phyloP scores from a whole-genome alignment of 2,329 filamentous ascomycete genomes.

The Conoideocrella luteorostrata region DNA sequence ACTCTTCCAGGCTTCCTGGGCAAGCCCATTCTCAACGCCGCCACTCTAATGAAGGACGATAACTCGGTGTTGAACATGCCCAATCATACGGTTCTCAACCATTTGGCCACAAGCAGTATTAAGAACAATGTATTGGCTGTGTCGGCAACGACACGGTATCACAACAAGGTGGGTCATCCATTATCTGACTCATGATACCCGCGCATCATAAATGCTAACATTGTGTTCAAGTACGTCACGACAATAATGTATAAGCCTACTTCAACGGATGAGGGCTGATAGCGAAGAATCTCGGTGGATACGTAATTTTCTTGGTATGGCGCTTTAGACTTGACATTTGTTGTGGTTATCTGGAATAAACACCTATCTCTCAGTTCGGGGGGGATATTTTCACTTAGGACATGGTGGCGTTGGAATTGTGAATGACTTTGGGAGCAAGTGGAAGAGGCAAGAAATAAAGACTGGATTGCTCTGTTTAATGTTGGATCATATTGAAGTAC shows the following conservation, averaged over 20 bases:
- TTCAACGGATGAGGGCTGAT: conserved; percentile 40
- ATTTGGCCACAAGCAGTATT: conserved; percentile 95
- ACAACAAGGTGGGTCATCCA: conserved; percentile 65
- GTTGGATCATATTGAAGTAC: neutral
- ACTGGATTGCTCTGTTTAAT: too few species aligned
- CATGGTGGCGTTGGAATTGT: neutral
- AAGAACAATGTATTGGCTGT: conserved; percentile 94
- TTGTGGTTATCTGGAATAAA: too few species aligned
- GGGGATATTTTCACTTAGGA: too few species aligned
- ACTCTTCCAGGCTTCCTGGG: conserved; percentile 83
- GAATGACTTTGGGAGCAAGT: neutral
- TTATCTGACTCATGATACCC: too few species aligned
- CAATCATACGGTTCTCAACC: conserved; percentile 94
- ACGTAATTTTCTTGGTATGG: neutral
- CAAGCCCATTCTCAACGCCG: conserved; percentile 90
- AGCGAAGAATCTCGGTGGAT: too few species aligned
- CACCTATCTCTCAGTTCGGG: too few species aligned
- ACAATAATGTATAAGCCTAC: conserved; percentile 97
- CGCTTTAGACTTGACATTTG: conserved; percentile 1
- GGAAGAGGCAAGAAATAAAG: too few species aligned
- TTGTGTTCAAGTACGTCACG: conserved; percentile 72
- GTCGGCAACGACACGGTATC: conserved; percentile 95
- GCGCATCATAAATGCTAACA: neutral
- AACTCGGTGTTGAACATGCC: conserved; percentile 95
- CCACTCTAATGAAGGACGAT: conserved; percentile 91